Base-by-base conservation (phyloP, 2,329 filamentous ascomycete genomes). In the Trichophyton mentagrophytes region DNA sequence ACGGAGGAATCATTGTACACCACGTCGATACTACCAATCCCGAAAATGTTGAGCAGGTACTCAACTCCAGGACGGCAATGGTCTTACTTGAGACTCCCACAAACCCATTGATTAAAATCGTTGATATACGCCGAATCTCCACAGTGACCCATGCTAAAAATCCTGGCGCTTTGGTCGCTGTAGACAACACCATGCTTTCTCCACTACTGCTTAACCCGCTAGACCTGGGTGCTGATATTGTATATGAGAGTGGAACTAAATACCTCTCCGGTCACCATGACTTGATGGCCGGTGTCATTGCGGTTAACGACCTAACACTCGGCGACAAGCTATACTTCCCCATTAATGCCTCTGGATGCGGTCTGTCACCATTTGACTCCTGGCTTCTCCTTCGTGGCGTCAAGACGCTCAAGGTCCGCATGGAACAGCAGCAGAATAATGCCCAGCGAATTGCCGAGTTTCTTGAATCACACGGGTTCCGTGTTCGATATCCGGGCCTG, bases 121-220 rank as follows among this genome's bases (percentile, higher is more conserved):
- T 95, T 68, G 93, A 99, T 72, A 88, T 99, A 62, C 82, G 86
- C 3, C 80, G 84, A 22, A 95, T 99, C 67, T 85, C 93, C 13
- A 79, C 81, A 44, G 77, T 86, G 20, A 83, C 88, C 0, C 93
- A 97, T 73, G 84, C 86, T 42, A 83, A 82, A 57, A 96, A 93
- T 73, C 79, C 86, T 6, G 83, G 83, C 64, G 88, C 89, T 27
- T 78, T 97, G 46, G 90, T 99, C 15, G 85, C 91, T 1, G 93
- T 97, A 27, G 93, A 99, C 76, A 99, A 99, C 78, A 99, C 93
- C 61, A 99, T 99, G 93, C 85, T 99, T 66, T 96, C 91, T 1
- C 93, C 93, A 9, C 86, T 96, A 79, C 85, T 99, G 6, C 86
- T 86, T 69, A 97, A 96, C 76, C 93, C 93, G 4, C 83, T 99